phyloP scores from a whole-genome alignment of 106 monocot species.

The Apostasia ramifera region DNA sequence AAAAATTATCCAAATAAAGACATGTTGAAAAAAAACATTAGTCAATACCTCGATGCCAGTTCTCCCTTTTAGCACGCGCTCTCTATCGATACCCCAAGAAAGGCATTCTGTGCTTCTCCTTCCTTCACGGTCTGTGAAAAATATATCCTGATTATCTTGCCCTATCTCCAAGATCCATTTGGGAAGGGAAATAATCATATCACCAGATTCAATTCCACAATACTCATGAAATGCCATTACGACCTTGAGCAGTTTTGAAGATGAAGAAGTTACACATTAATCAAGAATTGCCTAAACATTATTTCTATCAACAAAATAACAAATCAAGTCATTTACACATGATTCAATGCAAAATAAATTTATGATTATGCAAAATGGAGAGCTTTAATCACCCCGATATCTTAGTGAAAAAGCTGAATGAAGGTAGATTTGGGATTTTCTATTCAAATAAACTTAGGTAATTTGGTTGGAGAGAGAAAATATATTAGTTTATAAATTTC shows the following conservation, averaged over 20 bases:
- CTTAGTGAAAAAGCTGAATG: too few relatives aligned
- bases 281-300: too few relatives aligned
- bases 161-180: conserved; percentile 96
- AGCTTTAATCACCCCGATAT: too few relatives aligned
- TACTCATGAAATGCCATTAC: conserved; percentile 85
- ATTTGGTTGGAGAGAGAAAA: too few relatives aligned
- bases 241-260: conserved; percentile 36
- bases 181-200: conserved; percentile 70
- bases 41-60: conserved; percentile 79
- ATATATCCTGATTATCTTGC: conserved; percentile 93
- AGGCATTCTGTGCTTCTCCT: conserved; percentile 86
- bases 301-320: too few relatives aligned
- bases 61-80: conserved; percentile 78
- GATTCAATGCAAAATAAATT: too few relatives aligned
- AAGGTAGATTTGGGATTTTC: too few relatives aligned
- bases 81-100: conserved; percentile 93
- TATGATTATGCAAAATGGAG: too few relatives aligned
- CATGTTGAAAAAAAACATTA: background rate
- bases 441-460: too few relatives aligned
- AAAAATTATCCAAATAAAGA: background rate
- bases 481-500: too few relatives aligned
- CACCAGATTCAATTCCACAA: conserved; percentile 45
- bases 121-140: conserved; percentile 97
- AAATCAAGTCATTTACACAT: too few relatives aligned
- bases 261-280: too few relatives aligned